A percentile compares a stretch with the other conserved stretches of the same genome.
These are phyloP conservation scores for Elaeis guineensis DNA, from an alignment of 176 grass and related monocot genomes.

Conservation along the genomic window DNA sequence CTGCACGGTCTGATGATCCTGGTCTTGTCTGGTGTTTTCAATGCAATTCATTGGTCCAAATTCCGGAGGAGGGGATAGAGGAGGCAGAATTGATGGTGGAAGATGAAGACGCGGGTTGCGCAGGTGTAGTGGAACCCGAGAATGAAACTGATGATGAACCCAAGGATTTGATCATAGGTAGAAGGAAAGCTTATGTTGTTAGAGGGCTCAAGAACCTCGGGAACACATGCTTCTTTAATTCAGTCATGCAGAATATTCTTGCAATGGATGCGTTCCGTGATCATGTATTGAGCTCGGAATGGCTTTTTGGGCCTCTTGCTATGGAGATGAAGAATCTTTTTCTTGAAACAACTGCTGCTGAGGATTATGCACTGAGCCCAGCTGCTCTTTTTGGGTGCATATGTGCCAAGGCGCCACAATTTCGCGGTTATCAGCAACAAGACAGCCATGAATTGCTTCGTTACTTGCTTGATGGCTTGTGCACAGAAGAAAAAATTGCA, in stretches of 20 bases:
- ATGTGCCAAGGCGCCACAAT: conserved; percentile 66
- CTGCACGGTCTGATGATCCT: conserved; percentile 33
- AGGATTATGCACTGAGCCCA: conserved; percentile 62
- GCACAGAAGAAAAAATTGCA: conserved; percentile 48
- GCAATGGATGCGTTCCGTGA: conserved; percentile 55
- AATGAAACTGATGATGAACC: conserved; percentile 3
- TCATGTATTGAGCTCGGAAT: conserved; percentile 46
- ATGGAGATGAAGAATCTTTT: conserved; percentile 83
- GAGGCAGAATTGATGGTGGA: conserved; percentile 7
- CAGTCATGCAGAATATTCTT: conserved; percentile 78
- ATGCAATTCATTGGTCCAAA: conserved; percentile 45
- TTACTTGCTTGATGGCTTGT: conserved; percentile 86
- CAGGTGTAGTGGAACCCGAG: too few relatives aligned
- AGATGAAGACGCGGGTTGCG: not conserved
- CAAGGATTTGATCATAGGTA: conserved; percentile 4
- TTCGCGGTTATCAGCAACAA: conserved; percentile 84
- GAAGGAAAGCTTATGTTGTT: conserved; percentile 35
- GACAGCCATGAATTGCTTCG: conserved; percentile 96
- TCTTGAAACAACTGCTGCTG: conserved; percentile 50
- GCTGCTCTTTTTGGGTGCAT: conserved; percentile 74
- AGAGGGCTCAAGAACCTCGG: conserved; percentile 84
- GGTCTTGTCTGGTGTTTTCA: conserved; percentile 57
- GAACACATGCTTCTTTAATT: conserved; percentile 97
- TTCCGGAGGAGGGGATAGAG: conserved; percentile 26
- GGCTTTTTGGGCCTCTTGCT: conserved; percentile 39